Evolutionary conservation across 176 grass and related monocot species (phyloP).

Genomic region (Eragrostis nindensis): DNA sequence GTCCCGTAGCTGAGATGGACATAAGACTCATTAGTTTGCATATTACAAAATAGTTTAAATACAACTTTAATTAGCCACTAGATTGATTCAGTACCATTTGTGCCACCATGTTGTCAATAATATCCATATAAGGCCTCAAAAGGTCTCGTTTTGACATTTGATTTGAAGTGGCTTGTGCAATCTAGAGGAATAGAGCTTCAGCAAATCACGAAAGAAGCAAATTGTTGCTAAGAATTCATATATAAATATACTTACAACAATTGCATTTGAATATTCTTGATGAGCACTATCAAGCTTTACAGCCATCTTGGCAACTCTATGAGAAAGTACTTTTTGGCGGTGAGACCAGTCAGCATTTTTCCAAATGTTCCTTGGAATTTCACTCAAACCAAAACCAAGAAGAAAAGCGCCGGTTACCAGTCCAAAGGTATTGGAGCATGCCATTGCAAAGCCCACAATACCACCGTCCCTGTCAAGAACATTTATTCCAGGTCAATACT

Average conservation of each 20-base stretch:
- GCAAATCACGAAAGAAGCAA: background rate
- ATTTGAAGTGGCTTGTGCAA: constrained; percentile 98
- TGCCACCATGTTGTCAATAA: constrained; percentile 91
- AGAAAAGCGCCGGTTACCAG: constrained; percentile 98
- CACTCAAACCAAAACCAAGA: constrained; percentile 98
- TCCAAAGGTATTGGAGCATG: constrained; percentile 99
- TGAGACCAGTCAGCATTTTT: constrained; percentile 91
- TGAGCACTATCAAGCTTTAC: constrained; percentile 97
- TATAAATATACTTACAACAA: constrained; percentile 71
- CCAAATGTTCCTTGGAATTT: constrained; percentile 99
- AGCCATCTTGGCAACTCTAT: constrained; percentile 93
- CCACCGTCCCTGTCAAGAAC: constrained; percentile 67
- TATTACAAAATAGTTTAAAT: constrained; percentile 15
- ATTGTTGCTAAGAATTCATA: constrained; percentile 25
- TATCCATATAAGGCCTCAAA: constrained; percentile 96
- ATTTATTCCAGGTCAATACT: constrained; percentile 34
- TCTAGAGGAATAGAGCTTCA: constrained; percentile 48
- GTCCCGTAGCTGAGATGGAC: constrained; percentile 64
- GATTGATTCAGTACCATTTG: constrained; percentile 79
- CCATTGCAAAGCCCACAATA: constrained; percentile 98
- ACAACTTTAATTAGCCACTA: constrained; percentile 19
- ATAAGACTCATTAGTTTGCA: constrained; percentile 37
- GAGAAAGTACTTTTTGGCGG: constrained; percentile 90
- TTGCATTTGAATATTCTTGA: constrained; percentile 98
- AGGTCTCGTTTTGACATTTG: constrained; percentile 99